phyloP scores from a whole-genome alignment of 495 filamentous ascomycete species.

The Choiromyces venosus region DNA sequence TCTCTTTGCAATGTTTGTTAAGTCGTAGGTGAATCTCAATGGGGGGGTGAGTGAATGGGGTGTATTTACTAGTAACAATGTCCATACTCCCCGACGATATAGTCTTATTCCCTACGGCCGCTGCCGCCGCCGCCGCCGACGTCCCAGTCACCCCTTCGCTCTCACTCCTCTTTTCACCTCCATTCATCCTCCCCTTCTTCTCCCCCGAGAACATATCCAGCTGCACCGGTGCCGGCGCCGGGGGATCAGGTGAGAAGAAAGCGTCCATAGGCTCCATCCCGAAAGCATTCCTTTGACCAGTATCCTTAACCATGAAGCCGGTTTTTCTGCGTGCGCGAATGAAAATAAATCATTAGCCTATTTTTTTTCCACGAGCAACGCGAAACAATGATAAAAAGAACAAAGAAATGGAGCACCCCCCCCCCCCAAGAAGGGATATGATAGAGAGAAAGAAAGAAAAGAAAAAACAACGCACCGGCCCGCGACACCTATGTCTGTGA shows the following conservation, averaged over 20 bases:
- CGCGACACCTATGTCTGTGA: slow-evolving; percentile 58
- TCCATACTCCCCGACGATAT: slow-evolving; percentile 47
- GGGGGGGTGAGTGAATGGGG: neutral
- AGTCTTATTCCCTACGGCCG: slow-evolving; percentile 36
- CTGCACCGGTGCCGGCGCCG: slow-evolving; percentile 45
- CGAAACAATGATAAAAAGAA: slow-evolving; percentile 14
- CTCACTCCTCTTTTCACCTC: neutral
- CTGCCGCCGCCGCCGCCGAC: neutral
- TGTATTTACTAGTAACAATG: slow-evolving; percentile 44
- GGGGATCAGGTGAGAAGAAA: slow-evolving; percentile 76
- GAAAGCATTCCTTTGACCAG: slow-evolving; percentile 77
- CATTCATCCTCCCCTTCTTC: neutral
- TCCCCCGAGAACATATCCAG: slow-evolving; percentile 41
- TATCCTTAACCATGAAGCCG: slow-evolving; percentile 73
- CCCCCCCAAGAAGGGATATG: neutral
- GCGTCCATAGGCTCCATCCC: slow-evolving; percentile 80
- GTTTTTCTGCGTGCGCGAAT: slow-evolving; percentile 53
- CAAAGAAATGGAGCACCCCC: no score
- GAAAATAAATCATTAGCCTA: neutral
- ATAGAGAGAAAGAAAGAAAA: neutral
- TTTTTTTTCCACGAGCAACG: neutral
- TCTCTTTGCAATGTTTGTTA: neutral
- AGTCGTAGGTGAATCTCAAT: neutral
- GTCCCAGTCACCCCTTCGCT: neutral
- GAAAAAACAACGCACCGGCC: slow-evolving; percentile 52